Evolutionary conservation across 768 basidiomycete genomes (phyloP).

Genomic region (Lactarius evosmus): DNA sequence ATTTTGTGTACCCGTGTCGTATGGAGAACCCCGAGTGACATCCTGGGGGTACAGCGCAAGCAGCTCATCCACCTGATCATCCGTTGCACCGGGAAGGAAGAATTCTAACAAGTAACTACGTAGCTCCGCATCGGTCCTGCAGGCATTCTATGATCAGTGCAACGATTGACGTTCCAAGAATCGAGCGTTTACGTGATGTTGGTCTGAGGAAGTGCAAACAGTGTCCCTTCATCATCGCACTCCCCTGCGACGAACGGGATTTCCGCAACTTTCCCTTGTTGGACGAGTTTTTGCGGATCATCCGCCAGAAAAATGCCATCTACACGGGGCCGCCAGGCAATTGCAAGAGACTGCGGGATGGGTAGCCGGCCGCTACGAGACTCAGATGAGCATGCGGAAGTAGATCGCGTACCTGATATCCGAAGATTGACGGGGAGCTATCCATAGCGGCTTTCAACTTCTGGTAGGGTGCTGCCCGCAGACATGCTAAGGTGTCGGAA

Average conservation of each 20-base stretch:
- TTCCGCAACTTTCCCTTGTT: constrained; percentile 37
- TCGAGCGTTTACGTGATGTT: constrained; percentile 31
- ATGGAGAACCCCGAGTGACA: constrained; percentile 32
- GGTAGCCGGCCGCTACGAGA: not conserved
- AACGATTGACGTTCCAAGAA: not conserved
- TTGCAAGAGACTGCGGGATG: constrained; percentile 28
- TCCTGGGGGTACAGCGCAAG: constrained; percentile 23
- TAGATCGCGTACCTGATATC: constrained; percentile 32
- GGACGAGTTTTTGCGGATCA: constrained; percentile 35
- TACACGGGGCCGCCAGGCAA: constrained; percentile 40
- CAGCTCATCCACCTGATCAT: constrained; percentile 16
- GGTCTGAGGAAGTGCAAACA: constrained; percentile 24
- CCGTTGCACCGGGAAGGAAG: constrained; percentile 10
- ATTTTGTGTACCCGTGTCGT: constrained; percentile 30
- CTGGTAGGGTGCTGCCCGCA: constrained; percentile 38
- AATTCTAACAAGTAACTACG: constrained; percentile 15
- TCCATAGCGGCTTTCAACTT: constrained; percentile 36
- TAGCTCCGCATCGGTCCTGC: constrained; percentile 25
- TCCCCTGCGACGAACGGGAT: constrained; percentile 33
- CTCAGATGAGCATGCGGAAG: not conserved
- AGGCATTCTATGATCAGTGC: not conserved
- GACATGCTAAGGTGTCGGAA: constrained; percentile 41
- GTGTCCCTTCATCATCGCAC: constrained; percentile 32
- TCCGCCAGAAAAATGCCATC: constrained; percentile 41
- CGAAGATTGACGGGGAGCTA: constrained; percentile 32